Percentiles rank a stretch among this genome's conserved stretches.
These are phyloP conservation scores for Usnea hakonensis DNA, from an alignment of 495 filamentous ascomycete species.

Conservation along the genomic window DNA sequence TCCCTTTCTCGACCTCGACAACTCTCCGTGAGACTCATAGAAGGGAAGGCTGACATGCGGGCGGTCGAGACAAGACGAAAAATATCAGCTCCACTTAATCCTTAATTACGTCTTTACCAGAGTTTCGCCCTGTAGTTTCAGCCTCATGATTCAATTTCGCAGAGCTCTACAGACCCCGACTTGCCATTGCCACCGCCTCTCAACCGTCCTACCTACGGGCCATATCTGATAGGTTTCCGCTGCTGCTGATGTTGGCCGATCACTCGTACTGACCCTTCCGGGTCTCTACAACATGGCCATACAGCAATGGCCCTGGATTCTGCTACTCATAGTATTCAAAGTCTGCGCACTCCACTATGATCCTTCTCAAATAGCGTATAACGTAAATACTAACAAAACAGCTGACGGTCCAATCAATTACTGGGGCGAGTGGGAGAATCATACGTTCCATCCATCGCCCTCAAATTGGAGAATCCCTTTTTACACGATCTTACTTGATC, in stretches of 20 bases:
- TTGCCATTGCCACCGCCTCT: background rate
- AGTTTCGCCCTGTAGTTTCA: too few species aligned
- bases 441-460: constrained; percentile 34
- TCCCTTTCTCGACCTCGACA: too few species aligned
- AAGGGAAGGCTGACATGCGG: too few species aligned
- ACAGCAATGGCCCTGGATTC: background rate
- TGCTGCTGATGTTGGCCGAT: background rate
- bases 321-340: too few species aligned
- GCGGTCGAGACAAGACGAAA: too few species aligned
- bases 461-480: constrained; percentile 37
- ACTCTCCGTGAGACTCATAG: too few species aligned
- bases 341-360: constrained; percentile 15
- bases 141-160: too few species aligned
- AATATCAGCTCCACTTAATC: too few species aligned
- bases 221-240: background rate
- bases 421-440: constrained; percentile 35
- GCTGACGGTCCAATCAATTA: constrained; percentile 30
- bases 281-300: background rate
- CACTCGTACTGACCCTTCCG: background rate
- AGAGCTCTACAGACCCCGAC: too few species aligned
- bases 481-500: constrained; percentile 35
- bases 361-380: constrained; percentile 29
- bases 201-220: too few species aligned
- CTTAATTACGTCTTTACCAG: too few species aligned
- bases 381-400: constrained; percentile 33